Percentiles rank a stretch among this genome's conserved stretches.
phyloP scores from a whole-genome alignment of 2,329 filamentous ascomycete species.

The Clarireedia homoeocarpa region DNA sequence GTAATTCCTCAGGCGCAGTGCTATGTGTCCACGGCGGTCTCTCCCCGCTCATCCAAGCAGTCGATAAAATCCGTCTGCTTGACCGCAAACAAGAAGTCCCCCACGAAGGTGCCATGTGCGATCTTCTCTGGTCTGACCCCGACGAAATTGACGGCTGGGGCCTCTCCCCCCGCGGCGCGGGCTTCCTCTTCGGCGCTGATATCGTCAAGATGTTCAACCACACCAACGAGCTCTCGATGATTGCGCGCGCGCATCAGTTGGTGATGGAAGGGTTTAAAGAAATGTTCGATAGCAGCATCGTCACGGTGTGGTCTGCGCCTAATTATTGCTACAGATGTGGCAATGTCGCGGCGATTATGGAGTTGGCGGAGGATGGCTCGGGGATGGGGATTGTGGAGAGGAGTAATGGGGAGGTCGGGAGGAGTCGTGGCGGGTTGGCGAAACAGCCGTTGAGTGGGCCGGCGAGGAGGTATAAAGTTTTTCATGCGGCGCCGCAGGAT shows the following conservation, averaged over 20 bases:
- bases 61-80: slow-evolving; percentile 91
- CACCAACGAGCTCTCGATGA: slow-evolving; percentile 82
- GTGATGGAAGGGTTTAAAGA: slow-evolving; percentile 99
- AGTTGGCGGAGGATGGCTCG: slow-evolving; percentile 80
- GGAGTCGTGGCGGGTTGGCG: slow-evolving; percentile 46
- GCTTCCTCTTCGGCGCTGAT: slow-evolving; percentile 90
- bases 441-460: slow-evolving; percentile 58
- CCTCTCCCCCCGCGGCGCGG: slow-evolving; percentile 66
- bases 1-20: slow-evolving; percentile 71
- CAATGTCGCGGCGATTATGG: slow-evolving; percentile 90
- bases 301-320: slow-evolving; percentile 96
- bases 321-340: slow-evolving; percentile 93
- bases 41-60: slow-evolving; percentile 81
- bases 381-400: slow-evolving; percentile 45
- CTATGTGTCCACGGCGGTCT: slow-evolving; percentile 94
- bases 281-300: slow-evolving; percentile 94
- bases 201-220: slow-evolving; percentile 97
- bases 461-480: slow-evolving; percentile 85
- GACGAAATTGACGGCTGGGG: slow-evolving; percentile 98
- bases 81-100: slow-evolving; percentile 98
- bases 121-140: slow-evolving; percentile 94
- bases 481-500: slow-evolving; percentile 94
- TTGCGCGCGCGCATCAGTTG: slow-evolving; percentile 90
- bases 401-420: slow-evolving; percentile 39
- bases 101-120: slow-evolving; percentile 98